Evolutionary conservation across 179 eudicot genomes (phyloP).

Genomic region (Spergularia azorica): DNA sequence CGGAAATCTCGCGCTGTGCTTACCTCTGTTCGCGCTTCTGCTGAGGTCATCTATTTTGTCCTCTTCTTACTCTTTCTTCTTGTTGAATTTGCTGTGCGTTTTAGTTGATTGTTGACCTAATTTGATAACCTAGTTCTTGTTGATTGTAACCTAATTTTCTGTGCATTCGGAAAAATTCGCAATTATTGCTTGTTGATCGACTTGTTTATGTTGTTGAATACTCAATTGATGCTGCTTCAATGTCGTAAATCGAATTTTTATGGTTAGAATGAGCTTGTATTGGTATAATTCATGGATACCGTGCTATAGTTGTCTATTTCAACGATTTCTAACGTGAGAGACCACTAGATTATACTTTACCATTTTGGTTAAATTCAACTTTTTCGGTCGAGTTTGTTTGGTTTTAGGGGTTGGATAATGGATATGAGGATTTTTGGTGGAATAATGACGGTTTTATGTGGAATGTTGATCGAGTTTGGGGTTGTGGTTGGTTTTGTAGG

Average conservation of each 20-base stretch:
- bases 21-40: constrained; percentile 58
- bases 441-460: not conserved
- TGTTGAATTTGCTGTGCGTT: not conserved
- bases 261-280: too few relatives aligned
- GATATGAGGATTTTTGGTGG: not conserved
- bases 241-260: too few relatives aligned
- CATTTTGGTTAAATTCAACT: too few relatives aligned
- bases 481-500: constrained; percentile 40
- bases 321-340: not conserved
- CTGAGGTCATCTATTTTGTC: constrained; percentile 47
- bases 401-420: not conserved
- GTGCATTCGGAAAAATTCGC: too few relatives aligned
- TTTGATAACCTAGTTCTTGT: too few relatives aligned
- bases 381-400: too few relatives aligned
- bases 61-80: not conserved
- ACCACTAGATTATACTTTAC: not conserved
- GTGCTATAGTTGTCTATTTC: not conserved
- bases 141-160: too few relatives aligned
- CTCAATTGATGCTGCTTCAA: too few relatives aligned
- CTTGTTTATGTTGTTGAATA: too few relatives aligned
- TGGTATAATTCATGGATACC: too few relatives aligned
- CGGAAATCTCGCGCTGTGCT: constrained; percentile 24
- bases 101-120: not conserved
- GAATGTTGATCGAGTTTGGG: not conserved
- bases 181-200: too few relatives aligned